Base-by-base conservation (phyloP, 139 green algal genomes). In the Gonium pectorale region DNA sequence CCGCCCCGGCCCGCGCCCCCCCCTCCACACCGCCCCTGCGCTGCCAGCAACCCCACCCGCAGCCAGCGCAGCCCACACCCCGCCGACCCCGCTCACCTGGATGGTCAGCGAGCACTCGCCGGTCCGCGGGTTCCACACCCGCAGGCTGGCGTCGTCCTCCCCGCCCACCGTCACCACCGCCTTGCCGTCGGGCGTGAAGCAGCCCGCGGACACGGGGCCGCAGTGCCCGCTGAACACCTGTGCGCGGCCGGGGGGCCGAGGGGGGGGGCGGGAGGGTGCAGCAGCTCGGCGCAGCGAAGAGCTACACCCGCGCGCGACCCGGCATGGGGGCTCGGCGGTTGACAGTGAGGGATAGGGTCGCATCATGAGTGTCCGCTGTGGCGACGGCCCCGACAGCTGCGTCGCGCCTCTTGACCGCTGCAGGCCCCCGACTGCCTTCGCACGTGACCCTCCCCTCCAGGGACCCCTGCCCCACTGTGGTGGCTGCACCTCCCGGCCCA, bases 101-200 rank as follows among this genome's bases (percentile, higher is more conserved):
- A 94, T 83, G 2, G 72, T 89, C 8, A 72, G 35, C 0, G 52
- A 91, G 90, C 95, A 97, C 67, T 93, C 91, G 3, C 94, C 96
- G 2, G 90, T 97, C 56, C 94, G 94, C 9, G 96, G 95, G 84
- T 96, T 94, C 96, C 96, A 98, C 66, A 95, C 90, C 2, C 94
- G 86, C 63, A 99, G 74, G 26, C 81, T 93, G 49, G 85, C 86
- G 86, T 99, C 96, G 2, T 85, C 90, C 40, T 97, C 95, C n/a
- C 91, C 94, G 33, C 95, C 96, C 22, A 89, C 95, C 5, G 94
- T 98, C 6, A 98, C 92, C n/a, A 98, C 86, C 15, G 56, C 2
- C 73, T 95, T 95, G 66, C 96, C 96, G 75, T 99, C 97, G 7
- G 94, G 92, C 0, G 96, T 96, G 88, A 99, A 99, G 2, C 66